Percentiles rank a stretch among this genome's conserved stretches.
Conservation (phyloP, 768 basidiomycete genomes). For the Boletus coccyginus region DNA sequence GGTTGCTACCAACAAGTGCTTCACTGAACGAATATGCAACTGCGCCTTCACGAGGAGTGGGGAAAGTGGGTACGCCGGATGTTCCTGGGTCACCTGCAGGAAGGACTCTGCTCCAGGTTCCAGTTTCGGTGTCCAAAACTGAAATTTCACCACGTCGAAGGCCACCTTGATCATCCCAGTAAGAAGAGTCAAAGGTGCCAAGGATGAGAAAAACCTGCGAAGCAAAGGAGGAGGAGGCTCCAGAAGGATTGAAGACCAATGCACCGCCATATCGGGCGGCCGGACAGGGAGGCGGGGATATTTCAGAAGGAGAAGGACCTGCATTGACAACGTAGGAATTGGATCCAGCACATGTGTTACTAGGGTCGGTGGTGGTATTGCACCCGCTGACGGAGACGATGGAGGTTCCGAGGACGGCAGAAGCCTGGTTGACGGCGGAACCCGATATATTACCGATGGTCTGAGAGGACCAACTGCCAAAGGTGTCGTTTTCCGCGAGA, state of each 20-base stretch:
- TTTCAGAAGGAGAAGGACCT: conserved; percentile 27
- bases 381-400: conserved; percentile 66
- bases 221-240: conserved; percentile 47
- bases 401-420: conserved; percentile 52
- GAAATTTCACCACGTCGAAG: conserved; percentile 71
- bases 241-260: conserved; percentile 53
- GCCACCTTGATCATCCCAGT: conserved; percentile 66
- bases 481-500: conserved; percentile 40
- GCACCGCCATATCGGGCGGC: conserved; percentile 62
- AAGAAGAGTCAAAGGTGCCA: conserved; percentile 59
- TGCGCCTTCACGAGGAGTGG: conserved; percentile 70
- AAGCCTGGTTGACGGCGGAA: conserved; percentile 46
- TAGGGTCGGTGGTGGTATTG: conserved; percentile 37
- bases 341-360: conserved; percentile 54
- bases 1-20: conserved; percentile 55
- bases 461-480: conserved; percentile 60
- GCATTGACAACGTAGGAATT: conserved; percentile 52
- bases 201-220: conserved; percentile 69
- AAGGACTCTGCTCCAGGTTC: conserved; percentile 67
- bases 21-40: conserved; percentile 53
- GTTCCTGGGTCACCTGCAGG: conserved; percentile 70
- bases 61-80: conserved; percentile 46
- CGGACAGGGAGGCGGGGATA: conserved; percentile 51
- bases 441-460: conserved; percentile 35
- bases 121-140: conserved; percentile 58